phyloP scores from a whole-genome alignment of 495 filamentous ascomycete species.

The Talaromyces proteolyticus region DNA sequence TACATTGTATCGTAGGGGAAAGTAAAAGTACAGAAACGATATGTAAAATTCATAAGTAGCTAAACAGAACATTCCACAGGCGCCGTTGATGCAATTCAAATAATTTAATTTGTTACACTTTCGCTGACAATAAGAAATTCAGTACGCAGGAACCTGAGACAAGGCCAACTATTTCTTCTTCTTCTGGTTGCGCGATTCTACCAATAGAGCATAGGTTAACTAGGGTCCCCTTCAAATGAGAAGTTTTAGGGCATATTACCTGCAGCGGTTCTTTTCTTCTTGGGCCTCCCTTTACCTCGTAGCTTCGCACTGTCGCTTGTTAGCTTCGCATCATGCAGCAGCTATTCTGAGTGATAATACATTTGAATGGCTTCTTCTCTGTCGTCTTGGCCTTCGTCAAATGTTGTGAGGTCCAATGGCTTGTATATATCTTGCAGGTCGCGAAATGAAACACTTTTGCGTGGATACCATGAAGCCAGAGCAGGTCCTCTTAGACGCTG shows the following conservation, averaged over 20 bases:
- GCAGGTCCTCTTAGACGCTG: constrained; percentile 75
- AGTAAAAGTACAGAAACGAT: too few species aligned
- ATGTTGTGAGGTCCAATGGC: constrained; percentile 54
- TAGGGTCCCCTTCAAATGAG: neutral
- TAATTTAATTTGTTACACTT: neutral
- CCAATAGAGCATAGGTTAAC: constrained; percentile 5
- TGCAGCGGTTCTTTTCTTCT: constrained; percentile 73
- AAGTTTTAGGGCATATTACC: constrained; percentile 36
- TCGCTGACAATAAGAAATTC: neutral
- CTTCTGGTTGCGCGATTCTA: constrained; percentile 35
- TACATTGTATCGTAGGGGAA: too few species aligned
- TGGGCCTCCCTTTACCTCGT: constrained; percentile 84
- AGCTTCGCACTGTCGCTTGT: constrained; percentile 50
- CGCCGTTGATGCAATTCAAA: neutral
- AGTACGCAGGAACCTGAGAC: neutral
- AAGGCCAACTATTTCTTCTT: constrained; percentile 33
- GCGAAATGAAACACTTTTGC: constrained; percentile 58
- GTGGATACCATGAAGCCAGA: constrained; percentile 81
- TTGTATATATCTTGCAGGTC: constrained; percentile 52
- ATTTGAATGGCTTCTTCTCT: constrained; percentile 70
- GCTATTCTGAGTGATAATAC: constrained; percentile 18
- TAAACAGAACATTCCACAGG: too few species aligned
- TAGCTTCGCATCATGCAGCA: constrained; percentile 1
- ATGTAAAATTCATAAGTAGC: too few species aligned
- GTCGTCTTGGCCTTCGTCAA: constrained; percentile 71